A percentile compares a stretch with the other conserved stretches of the same genome.
Evolutionary conservation across 371 early-diverging fungal species (phyloP).

Genomic region (Paraphysoderma sedebokerense): DNA sequence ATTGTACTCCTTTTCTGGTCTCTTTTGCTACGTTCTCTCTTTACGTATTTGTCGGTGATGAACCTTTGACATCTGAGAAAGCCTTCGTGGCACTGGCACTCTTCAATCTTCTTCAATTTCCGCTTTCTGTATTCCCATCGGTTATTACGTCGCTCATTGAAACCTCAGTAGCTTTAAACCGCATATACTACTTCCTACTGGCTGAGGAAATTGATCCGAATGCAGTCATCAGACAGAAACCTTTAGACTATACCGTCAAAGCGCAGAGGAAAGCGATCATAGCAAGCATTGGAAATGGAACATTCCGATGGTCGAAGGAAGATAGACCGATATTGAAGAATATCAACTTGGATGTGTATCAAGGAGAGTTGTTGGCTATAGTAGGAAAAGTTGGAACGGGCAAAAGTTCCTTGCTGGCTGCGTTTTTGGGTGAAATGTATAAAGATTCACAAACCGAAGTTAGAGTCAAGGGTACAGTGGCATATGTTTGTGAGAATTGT

Average conservation of each 20-base stretch:
- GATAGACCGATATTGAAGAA: slow-evolving; percentile 33
- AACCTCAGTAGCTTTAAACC: slow-evolving; percentile 59
- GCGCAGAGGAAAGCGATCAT: slow-evolving; percentile 3
- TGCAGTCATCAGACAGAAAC: too few species aligned
- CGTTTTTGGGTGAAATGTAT: slow-evolving; percentile 75
- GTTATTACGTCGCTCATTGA: slow-evolving; percentile 60
- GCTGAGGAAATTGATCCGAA: slow-evolving; percentile 67
- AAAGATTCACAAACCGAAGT: slow-evolving; percentile 29
- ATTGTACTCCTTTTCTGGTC: slow-evolving; percentile 74
- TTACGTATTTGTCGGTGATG: slow-evolving; percentile 36
- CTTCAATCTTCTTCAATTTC: slow-evolving; percentile 88
- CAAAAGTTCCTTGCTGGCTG: slow-evolving; percentile 64
- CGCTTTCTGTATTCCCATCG: slow-evolving; percentile 55
- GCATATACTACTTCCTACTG: slow-evolving; percentile 57
- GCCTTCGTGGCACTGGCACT: slow-evolving; percentile 80
- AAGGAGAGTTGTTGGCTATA: slow-evolving; percentile 51
- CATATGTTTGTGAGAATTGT: slow-evolving; percentile 67
- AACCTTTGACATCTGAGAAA: slow-evolving; percentile 48
- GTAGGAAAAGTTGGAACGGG: slow-evolving; percentile 81
- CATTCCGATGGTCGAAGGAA: slow-evolving; percentile 35
- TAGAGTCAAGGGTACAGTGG: slow-evolving; percentile 53
- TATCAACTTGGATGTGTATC: slow-evolving; percentile 40
- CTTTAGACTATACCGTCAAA: slow-evolving; percentile 3
- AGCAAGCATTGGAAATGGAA: slow-evolving; percentile 19
- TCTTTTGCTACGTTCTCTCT: slow-evolving; percentile 67